Percentiles rank a stretch among this genome's conserved stretches.
Conservation (phyloP, 305 asterid genomes). For the Fraxinus platypoda region DNA sequence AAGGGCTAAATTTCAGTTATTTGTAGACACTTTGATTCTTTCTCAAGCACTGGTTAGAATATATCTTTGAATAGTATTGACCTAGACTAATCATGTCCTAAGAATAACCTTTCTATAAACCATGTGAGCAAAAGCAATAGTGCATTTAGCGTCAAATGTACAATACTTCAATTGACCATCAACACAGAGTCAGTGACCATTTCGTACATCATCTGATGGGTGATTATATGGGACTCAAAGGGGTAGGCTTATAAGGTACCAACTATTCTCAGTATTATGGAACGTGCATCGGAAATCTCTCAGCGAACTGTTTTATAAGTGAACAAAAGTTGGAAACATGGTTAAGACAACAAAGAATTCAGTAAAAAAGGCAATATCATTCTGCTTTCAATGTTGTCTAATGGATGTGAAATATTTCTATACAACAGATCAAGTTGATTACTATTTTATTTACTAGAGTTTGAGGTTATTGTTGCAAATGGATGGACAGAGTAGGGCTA, state of each 20-base stretch:
- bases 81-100: neutral
- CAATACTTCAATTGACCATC: neutral
- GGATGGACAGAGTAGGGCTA: neutral
- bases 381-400: slow-evolving; percentile 1
- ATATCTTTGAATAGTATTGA: neutral
- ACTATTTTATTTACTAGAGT: neutral
- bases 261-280: neutral
- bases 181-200: neutral
- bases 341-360: neutral
- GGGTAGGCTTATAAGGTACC: neutral
- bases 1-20: neutral
- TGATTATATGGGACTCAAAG: neutral
- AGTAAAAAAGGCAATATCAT: neutral
- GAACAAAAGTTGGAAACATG: neutral
- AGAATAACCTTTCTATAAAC: neutral
- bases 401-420: neutral
- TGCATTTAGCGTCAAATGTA: neutral
- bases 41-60: neutral
- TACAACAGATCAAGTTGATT: neutral
- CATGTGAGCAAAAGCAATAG: neutral
- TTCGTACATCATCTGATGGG: neutral
- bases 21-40: neutral
- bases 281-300: slow-evolving; percentile 3
- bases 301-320: neutral
- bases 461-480: neutral